Percentiles rank a stretch among this genome's conserved stretches.
Evolutionary conservation across 1,284 basidiomycete species (phyloP).

Genomic region (Ustilago sp.): DNA sequence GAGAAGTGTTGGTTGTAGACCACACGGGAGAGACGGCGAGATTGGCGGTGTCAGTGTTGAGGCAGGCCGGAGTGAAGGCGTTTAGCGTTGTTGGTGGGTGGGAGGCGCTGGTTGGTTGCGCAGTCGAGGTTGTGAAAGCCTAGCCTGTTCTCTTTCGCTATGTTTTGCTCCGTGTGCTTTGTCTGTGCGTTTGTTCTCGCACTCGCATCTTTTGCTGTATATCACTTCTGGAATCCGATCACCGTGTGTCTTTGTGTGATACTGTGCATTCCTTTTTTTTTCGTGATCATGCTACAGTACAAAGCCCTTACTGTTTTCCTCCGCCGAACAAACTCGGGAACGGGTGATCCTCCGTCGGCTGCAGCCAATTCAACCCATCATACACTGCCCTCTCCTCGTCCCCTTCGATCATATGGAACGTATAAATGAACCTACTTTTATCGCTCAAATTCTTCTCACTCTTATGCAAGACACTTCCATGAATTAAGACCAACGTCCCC

Average conservation of each 20-base stretch:
- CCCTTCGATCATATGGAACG: conserved; percentile 65
- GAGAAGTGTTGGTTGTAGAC: conserved; percentile 35
- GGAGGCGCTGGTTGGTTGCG: conserved; percentile 5
- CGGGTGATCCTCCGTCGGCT: conserved; percentile 43
- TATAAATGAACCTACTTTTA: conserved; percentile 61
- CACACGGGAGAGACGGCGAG: conserved; percentile 30
- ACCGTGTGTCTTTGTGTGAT: no score
- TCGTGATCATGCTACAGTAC: not conserved
- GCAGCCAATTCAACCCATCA: conserved; percentile 62
- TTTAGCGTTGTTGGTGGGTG: conserved; percentile 22
- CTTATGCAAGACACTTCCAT: conserved; percentile 63
- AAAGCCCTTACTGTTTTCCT: not conserved
- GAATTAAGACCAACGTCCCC: conserved; percentile 60
- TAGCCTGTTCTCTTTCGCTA: not conserved
- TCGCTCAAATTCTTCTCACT: conserved; percentile 53
- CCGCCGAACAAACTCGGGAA: conserved; percentile 47
- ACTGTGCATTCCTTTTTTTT: no score
- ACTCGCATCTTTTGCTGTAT: conserved; percentile 10
- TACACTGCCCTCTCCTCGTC: conserved; percentile 41
- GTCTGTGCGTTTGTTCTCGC: not conserved
- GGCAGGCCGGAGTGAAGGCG: conserved; percentile 40
- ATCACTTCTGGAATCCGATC: not conserved
- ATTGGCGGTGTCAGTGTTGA: conserved; percentile 27
- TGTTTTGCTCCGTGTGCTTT: not conserved
- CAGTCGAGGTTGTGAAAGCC: not conserved